Conservation (phyloP, 495 filamentous ascomycete species). For the Pseudevernia furfuracea region DNA sequence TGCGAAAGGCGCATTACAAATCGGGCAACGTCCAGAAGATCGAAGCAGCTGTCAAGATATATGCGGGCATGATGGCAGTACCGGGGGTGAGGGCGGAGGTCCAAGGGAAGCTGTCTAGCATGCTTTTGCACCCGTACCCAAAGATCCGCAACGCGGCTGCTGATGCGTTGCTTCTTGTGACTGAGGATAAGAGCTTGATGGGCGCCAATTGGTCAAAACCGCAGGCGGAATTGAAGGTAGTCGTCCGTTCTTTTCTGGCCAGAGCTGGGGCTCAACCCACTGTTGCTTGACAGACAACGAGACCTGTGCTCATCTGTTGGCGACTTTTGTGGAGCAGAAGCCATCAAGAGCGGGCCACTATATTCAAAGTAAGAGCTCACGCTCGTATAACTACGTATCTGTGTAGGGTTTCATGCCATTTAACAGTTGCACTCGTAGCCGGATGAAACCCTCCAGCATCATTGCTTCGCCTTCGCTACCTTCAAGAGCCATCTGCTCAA, state of each 20-base stretch:
- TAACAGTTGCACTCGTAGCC: neutral
- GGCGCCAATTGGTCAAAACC: slow-evolving; percentile 24
- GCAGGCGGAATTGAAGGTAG: slow-evolving; percentile 6
- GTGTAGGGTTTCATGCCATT: neutral
- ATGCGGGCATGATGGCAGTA: slow-evolving; percentile 53
- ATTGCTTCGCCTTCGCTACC: neutral
- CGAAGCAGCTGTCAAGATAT: slow-evolving; percentile 68
- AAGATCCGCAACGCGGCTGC: slow-evolving; percentile 37
- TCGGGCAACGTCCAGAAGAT: slow-evolving; percentile 70
- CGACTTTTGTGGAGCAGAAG: neutral
- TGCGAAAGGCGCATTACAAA: slow-evolving; percentile 76
- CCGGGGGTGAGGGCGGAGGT: slow-evolving; percentile 37
- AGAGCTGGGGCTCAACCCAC: neutral
- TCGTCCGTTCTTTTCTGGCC: neutral
- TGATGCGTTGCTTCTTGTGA: slow-evolving; percentile 36
- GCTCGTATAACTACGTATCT: neutral
- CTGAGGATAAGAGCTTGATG: slow-evolving; percentile 23
- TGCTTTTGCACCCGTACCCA: slow-evolving; percentile 60
- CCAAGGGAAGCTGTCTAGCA: slow-evolving; percentile 46
- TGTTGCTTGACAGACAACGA: neutral
- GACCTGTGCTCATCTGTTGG: neutral
- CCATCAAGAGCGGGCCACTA: neutral
- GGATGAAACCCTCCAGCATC: neutral
- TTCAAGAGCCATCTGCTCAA: neutral
- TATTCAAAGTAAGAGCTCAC: neutral